Conservation (phyloP, 1,284 basidiomycete genomes). For the Tremellales sp. region DNA sequence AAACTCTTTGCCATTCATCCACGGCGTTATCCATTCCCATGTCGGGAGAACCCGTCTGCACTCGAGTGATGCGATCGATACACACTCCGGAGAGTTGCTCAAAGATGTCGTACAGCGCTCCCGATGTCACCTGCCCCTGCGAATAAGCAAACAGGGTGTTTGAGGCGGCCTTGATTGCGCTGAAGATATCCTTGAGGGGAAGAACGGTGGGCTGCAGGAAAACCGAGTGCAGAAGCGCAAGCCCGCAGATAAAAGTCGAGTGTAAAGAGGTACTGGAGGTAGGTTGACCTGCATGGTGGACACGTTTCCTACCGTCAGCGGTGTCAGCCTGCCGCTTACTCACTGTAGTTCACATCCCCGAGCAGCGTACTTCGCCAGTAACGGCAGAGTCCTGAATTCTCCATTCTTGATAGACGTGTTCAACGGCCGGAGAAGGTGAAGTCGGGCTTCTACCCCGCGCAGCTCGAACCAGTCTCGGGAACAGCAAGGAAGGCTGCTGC, state of each 20-base stretch:
- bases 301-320: conserved; percentile 13
- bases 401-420: conserved; percentile 8
- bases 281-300: conserved; percentile 18
- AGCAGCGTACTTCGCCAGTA: conserved; percentile 17
- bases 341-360: conserved; percentile 23
- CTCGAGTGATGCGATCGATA: conserved; percentile 14
- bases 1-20: conserved; percentile 17
- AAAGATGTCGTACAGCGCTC: conserved; percentile 19
- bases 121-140: conserved; percentile 10
- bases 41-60: neutral
- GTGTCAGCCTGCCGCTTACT: neutral
- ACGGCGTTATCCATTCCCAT: neutral
- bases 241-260: conserved; percentile 24
- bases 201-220: conserved; percentile 17
- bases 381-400: conserved; percentile 9
- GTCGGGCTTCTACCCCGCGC: conserved; percentile 18
- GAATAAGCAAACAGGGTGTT: conserved; percentile 24
- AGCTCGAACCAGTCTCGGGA: conserved; percentile 22
- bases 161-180: conserved; percentile 21
- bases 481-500: conserved; percentile 12
- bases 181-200: conserved; percentile 16
- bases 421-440: conserved; percentile 18
- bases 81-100: conserved; percentile 20
- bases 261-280: conserved; percentile 16
- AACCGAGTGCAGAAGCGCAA: conserved; percentile 19